Evolutionary conservation across 1,139 yeast genomes (phyloP), one percentile per base, ranked within the genome.

Genomic region (Zygosaccharomyces sapae): DNA sequence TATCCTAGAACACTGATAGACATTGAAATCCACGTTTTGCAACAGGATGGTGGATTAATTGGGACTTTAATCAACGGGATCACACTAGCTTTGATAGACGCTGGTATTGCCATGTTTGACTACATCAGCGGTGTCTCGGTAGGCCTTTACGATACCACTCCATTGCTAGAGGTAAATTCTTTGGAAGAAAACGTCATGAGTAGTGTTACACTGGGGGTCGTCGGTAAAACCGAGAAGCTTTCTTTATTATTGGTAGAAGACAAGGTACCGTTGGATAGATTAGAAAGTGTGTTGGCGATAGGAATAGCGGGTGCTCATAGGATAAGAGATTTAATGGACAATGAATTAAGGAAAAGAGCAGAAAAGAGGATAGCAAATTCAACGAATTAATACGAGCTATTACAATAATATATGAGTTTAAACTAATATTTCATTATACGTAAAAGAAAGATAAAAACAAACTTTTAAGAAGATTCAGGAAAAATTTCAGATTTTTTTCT

Each of bases 41-140:
- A 92, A 7, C 88, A 88, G 59, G 98, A 94, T 63, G 98, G 98
- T 31, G 95, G 96, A 0, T 65, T 90, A 42, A 69, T 92, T 55
- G 80, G 96, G 0, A 76, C 86, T 1, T 79, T 94, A 59, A 75
- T 88, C 43, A 92, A 94, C 63, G 88, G 97, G n/a, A 79, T 86
- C 44, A 87, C 96, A 0, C 70, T 92, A 56, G 97, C 96, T 0
- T 72, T 92, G 43, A 81, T 92, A 40, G 97, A 94, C 68, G 97
- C 97, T 1, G 98, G 98, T 40, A 83, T 92, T 38, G 86, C 97
- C 13, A 84, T 92, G 87, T 85, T 85, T 61, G 97, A 92, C 64
- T 90, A 87, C 62, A 85, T 92, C 10, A 78, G 89, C 44, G 82
- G 95, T 3, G 76, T 88, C 31, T 76, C 84, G 31, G 86, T 90